These are phyloP conservation scores for Andrographis paniculata DNA, from an alignment of 305 asterid species.

Conservation along the genomic window DNA sequence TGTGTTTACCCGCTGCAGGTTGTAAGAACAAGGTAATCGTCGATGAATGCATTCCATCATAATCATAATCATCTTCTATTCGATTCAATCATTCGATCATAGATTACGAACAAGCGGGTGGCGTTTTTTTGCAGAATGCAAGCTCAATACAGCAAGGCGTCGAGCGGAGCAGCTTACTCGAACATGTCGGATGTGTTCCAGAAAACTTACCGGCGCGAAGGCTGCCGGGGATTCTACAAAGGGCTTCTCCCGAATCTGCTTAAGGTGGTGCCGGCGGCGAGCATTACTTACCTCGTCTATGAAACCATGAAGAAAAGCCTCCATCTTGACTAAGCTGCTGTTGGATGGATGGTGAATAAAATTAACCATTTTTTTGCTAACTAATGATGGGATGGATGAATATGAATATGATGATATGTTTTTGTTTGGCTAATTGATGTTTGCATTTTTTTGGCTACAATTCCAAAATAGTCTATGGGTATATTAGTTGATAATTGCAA, in stretches of 20 bases:
- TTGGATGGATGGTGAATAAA: too few species aligned
- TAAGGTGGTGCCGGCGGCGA: constrained; percentile 89
- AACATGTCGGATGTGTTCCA: constrained; percentile 71
- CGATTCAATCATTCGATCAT: background rate
- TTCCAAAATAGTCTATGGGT: too few species aligned
- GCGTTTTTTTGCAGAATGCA: constrained; percentile 66
- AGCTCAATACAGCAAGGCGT: constrained; percentile 40
- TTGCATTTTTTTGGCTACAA: too few species aligned
- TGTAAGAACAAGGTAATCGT: constrained; percentile 75
- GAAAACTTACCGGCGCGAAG: constrained; percentile 62
- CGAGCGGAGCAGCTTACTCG: constrained; percentile 26
- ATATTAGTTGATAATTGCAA: too few species aligned
- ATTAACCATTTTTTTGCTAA: too few species aligned
- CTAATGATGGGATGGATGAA: too few species aligned
- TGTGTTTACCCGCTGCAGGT: constrained; percentile 97
- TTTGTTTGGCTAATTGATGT: too few species aligned
- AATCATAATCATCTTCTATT: background rate
- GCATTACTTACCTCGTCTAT: constrained; percentile 88
- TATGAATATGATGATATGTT: too few species aligned
- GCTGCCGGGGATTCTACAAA: constrained; percentile 78
- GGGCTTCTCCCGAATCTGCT: constrained; percentile 96
- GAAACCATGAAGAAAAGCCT: constrained; percentile 84
- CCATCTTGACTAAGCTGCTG: constrained; percentile 40
- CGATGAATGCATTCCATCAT: too few species aligned
- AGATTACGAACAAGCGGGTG: constrained; percentile 5